Conservation (phyloP, 495 filamentous ascomycete species). For the Penicillium chermesinum region DNA sequence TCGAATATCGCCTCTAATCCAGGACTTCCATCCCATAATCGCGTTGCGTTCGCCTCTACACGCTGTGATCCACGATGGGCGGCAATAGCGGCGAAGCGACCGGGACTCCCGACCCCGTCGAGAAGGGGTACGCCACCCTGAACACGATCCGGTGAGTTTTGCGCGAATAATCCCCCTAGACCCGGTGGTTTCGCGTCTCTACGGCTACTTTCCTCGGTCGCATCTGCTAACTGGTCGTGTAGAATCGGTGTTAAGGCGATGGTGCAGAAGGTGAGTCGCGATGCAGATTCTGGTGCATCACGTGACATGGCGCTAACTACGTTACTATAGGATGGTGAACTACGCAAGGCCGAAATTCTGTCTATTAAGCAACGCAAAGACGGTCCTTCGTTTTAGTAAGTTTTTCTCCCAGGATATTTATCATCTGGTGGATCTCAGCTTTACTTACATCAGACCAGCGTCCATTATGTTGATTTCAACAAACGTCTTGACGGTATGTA, state of each 20-base stretch:
- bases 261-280: conserved; percentile 57
- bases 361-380: conserved; percentile 81
- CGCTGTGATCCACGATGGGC: conserved; percentile 34
- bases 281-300: conserved; percentile 27
- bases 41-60: neutral
- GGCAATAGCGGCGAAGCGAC: conserved; percentile 46
- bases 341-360: conserved; percentile 88
- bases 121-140: conserved; percentile 74
- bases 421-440: neutral
- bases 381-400: conserved; percentile 74
- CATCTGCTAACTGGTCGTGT: conserved; percentile 35
- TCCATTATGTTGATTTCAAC: conserved; percentile 99
- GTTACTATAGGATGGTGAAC: conserved; percentile 63
- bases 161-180: neutral
- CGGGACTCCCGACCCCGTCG: conserved; percentile 57
- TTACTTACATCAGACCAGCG: conserved; percentile 40
- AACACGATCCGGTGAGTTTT: conserved; percentile 64
- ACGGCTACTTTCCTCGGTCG: conserved; percentile 38
- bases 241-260: conserved; percentile 71
- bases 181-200: neutral
- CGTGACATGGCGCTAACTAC: conserved; percentile 32
- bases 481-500: conserved; percentile 79
- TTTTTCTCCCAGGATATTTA: neutral
- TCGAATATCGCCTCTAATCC: conserved; percentile 19
- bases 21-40: conserved; percentile 22